Evolutionary conservation across 192 early-diverging fungal genomes (phyloP).

Genomic region (Linnemannia schmuckeri): DNA sequence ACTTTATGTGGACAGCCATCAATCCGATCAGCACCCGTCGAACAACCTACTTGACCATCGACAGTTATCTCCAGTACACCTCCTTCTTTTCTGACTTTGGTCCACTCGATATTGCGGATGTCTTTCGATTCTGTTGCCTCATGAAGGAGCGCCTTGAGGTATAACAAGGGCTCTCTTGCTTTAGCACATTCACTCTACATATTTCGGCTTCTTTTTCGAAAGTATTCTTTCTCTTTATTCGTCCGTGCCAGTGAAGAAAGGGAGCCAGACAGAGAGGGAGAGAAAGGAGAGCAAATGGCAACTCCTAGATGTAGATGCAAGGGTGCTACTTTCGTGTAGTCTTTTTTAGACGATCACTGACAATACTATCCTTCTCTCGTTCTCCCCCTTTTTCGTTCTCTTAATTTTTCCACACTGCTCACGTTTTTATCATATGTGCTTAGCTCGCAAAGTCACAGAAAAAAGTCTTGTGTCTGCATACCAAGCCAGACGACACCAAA

Average conservation of each 20-base stretch:
- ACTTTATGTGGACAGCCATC: conserved; percentile 66
- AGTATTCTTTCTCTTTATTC: not conserved
- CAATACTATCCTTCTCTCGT: not conserved
- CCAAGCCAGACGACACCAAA: conserved; percentile 67
- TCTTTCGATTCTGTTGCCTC: conserved; percentile 73
- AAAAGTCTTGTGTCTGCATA: conserved; percentile 72
- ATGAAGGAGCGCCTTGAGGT: conserved; percentile 74
- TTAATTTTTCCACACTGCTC: not conserved
- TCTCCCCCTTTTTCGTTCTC: not conserved
- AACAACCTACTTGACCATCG: conserved; percentile 70
- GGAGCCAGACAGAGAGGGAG: not conserved
- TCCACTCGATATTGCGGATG: conserved; percentile 72
- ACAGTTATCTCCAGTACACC: conserved; percentile 69
- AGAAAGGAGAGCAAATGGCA: not conserved
- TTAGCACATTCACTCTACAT: not conserved
- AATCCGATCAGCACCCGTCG: conserved; percentile 47
- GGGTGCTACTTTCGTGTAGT: not conserved
- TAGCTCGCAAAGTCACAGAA: conserved; percentile 62
- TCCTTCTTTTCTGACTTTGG: conserved; percentile 80
- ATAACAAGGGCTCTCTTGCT: not conserved
- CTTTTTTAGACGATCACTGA: conserved; percentile 6
- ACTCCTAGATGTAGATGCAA: not conserved
- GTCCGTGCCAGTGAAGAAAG: not conserved
- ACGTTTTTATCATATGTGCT: not conserved
- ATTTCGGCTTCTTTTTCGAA: not conserved